These are phyloP conservation scores for Dendrobium nobile DNA, from an alignment of 106 monocot genomes.

Conservation along the genomic window DNA sequence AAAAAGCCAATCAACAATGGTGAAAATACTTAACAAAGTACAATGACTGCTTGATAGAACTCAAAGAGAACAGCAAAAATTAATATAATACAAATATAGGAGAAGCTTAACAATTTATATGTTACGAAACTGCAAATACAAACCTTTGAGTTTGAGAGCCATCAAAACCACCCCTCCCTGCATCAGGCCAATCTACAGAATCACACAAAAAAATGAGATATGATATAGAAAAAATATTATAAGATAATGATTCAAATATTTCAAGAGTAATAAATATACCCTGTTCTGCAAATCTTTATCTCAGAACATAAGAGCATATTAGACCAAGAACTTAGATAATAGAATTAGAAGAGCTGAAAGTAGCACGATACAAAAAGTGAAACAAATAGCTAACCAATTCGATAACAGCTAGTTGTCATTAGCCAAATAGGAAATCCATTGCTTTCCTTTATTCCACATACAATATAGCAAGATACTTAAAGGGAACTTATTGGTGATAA, in stretches of 20 bases:
- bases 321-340: background rate
- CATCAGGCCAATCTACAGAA: conserved; percentile 50
- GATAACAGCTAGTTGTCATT: background rate
- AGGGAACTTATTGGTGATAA: too few species aligned
- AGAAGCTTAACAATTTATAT: background rate
- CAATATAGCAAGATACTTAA: too few species aligned
- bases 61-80: background rate
- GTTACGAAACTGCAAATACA: background rate
- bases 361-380: background rate
- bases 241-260: background rate
- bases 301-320: background rate
- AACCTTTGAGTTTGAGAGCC: conserved; percentile 14
- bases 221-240: background rate
- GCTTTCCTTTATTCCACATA: too few species aligned
- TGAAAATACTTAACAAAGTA: background rate
- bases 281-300: background rate
- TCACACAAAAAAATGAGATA: background rate
- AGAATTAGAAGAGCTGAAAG: background rate
- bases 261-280: background rate
- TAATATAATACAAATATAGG: background rate
- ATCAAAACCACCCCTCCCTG: conserved; percentile 42
- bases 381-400: background rate
- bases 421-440: background rate
- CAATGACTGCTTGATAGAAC: background rate
- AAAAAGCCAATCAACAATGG: background rate